Percentiles rank a stretch among this genome's conserved stretches.
Conservation (phyloP, 805 yeast genomes). For the Phaffomyces opuntiae region DNA sequence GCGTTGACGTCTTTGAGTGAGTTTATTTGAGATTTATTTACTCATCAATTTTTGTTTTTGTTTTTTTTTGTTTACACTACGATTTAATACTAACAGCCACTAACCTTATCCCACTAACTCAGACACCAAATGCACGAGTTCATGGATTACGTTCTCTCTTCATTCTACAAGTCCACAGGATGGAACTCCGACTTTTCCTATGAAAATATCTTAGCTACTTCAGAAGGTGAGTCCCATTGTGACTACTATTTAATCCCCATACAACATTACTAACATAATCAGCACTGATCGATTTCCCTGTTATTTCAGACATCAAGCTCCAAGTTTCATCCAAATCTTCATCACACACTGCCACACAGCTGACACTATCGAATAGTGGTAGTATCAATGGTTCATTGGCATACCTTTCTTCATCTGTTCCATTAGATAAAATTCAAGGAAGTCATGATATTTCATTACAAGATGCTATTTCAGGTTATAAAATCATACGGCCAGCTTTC, state of each 20-base stretch:
- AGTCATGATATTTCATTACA: slow-evolving; percentile 52
- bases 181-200: slow-evolving; percentile 81
- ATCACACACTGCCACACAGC: slow-evolving; percentile 61
- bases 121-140: slow-evolving; percentile 35
- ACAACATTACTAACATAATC: background rate
- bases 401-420: slow-evolving; percentile 65
- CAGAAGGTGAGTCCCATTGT: slow-evolving; percentile 33
- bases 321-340: slow-evolving; percentile 68
- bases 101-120: background rate
- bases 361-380: slow-evolving; percentile 58
- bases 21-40: background rate
- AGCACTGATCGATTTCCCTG: slow-evolving; percentile 59
- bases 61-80: background rate
- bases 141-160: slow-evolving; percentile 78
- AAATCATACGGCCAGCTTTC: slow-evolving; percentile 42
- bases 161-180: slow-evolving; percentile 59
- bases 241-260: background rate
- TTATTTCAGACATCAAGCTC: slow-evolving; percentile 62
- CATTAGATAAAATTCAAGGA: slow-evolving; percentile 43
- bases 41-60: background rate
- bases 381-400: slow-evolving; percentile 76
- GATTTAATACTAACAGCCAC: background rate
- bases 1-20: background rate
- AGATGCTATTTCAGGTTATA: slow-evolving; percentile 64
- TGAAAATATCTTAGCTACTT: slow-evolving; percentile 66